Percentiles rank a stretch among this genome's conserved stretches.
Conservation (phyloP, 495 filamentous ascomycete genomes). For the Aspergillus bridgeri region DNA sequence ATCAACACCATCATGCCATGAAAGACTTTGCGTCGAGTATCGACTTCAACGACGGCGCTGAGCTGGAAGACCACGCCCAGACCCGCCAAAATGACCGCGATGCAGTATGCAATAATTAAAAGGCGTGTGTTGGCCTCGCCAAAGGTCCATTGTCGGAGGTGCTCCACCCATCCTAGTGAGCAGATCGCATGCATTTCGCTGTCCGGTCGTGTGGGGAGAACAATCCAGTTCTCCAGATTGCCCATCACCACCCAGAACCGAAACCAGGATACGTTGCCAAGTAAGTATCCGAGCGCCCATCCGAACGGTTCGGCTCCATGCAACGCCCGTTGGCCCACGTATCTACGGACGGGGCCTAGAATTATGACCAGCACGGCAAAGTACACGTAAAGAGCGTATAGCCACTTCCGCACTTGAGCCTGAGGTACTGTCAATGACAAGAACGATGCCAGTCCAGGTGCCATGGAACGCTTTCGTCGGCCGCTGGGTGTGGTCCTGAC, state of each 20-base stretch:
- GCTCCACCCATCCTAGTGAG: conserved; percentile 55
- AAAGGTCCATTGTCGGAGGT: conserved; percentile 53
- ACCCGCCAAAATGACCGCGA: conserved; percentile 62
- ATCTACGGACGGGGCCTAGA: conserved; percentile 65
- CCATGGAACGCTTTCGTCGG: conserved; percentile 64
- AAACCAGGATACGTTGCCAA: conserved; percentile 72
- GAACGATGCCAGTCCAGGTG: conserved; percentile 64
- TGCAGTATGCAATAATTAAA: conserved; percentile 68
- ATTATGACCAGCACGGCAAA: conserved; percentile 57
- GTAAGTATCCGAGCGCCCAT: conserved; percentile 86
- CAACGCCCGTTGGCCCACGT: conserved; percentile 64
- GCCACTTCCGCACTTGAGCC: conserved; percentile 71
- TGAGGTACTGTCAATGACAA: conserved; percentile 77
- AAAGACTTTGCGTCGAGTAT: conserved; percentile 97
- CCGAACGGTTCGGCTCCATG: conserved; percentile 75
- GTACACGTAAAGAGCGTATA: conserved; percentile 80
- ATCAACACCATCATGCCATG: conserved; percentile 97
- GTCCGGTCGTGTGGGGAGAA: conserved; percentile 56
- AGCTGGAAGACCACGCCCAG: conserved; percentile 70
- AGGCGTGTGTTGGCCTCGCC: conserved; percentile 83
- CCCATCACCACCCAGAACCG: conserved; percentile 60
- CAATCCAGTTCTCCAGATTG: conserved; percentile 73
- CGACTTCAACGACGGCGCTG: conserved; percentile 72
- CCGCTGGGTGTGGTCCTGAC: conserved; percentile 58
- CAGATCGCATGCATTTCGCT: conserved; percentile 31